Percentiles rank a stretch among this genome's conserved stretches.
Evolutionary conservation across 2,329 filamentous ascomycete species (phyloP).

Genomic region (Trichophyton mentagrophytes): DNA sequence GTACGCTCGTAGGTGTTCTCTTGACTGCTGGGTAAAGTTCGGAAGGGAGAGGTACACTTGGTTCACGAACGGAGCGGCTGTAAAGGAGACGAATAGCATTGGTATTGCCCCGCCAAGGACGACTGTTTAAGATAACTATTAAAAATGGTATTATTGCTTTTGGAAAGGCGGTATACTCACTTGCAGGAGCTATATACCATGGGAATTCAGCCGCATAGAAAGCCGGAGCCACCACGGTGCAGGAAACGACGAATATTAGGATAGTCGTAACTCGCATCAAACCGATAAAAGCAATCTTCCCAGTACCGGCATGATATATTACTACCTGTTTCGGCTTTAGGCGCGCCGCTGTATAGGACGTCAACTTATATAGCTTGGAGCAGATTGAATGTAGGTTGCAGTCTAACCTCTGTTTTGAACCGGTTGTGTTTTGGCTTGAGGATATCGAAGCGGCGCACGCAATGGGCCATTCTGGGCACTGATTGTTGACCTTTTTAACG

Average conservation of each 20-base stretch:
- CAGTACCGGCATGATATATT: slow-evolving; percentile 63
- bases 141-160: background rate
- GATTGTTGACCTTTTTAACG: background rate
- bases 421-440: slow-evolving; percentile 5
- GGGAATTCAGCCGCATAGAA: slow-evolving; percentile 37
- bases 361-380: background rate
- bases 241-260: slow-evolving; percentile 55
- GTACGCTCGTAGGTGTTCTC: slow-evolving; percentile 33
- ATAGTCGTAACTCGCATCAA: slow-evolving; percentile 59
- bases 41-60: slow-evolving; percentile 60
- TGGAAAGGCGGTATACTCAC: slow-evolving; percentile 20
- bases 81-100: slow-evolving; percentile 50
- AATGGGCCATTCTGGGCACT: background rate
- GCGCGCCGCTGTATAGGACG: slow-evolving; percentile 8
- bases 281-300: slow-evolving; percentile 54
- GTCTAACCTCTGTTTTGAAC: slow-evolving; percentile 3
- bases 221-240: slow-evolving; percentile 49
- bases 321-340: slow-evolving; percentile 38
- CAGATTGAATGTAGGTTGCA: background rate
- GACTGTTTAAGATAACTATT: slow-evolving; percentile 30
- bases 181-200: slow-evolving; percentile 30
- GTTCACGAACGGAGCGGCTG: slow-evolving; percentile 57
- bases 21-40: slow-evolving; percentile 48
- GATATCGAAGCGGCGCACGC: slow-evolving; percentile 6
- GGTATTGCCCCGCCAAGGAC: slow-evolving; percentile 51